Conservation (phyloP, 75 land plant species). For the Pinus tabuliformis region DNA sequence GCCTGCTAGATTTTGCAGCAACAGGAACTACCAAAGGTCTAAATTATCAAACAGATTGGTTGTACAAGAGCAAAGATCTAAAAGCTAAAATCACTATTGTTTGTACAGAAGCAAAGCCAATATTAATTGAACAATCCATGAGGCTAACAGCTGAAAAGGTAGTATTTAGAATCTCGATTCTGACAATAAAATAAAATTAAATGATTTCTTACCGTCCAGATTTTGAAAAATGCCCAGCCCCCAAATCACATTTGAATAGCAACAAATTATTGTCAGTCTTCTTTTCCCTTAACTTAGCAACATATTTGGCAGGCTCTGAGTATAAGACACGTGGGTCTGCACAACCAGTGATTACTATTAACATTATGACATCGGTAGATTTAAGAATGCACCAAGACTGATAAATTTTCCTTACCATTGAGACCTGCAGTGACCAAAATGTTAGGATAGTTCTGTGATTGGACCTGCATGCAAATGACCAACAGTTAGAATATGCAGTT, state of each 20-base stretch:
- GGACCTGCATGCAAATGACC: conserved; percentile 40
- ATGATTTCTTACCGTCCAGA: conserved; percentile 82
- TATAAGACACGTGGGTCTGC: conserved; percentile 96
- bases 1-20: too few relatives aligned
- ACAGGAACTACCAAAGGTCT: not conserved
- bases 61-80: not conserved
- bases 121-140: not conserved
- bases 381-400: conserved; percentile 1
- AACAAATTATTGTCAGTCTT: conserved; percentile 84
- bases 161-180: not conserved
- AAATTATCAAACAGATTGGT: not conserved
- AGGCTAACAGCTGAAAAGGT: not conserved
- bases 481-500: conserved; percentile 1
- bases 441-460: conserved; percentile 70
- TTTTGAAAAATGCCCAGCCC: conserved; percentile 97
- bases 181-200: not conserved
- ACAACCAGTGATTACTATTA: not conserved
- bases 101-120: not conserved
- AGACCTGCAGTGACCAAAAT: conserved; percentile 92
- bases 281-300: conserved; percentile 85
- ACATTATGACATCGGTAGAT: not conserved
- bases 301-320: conserved; percentile 94
- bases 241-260: conserved; percentile 89
- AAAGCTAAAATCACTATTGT: too few relatives aligned
- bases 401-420: conserved; percentile 56